Base-by-base conservation (phyloP, 495 filamentous ascomycete species). In the Neurospora sp. region DNA sequence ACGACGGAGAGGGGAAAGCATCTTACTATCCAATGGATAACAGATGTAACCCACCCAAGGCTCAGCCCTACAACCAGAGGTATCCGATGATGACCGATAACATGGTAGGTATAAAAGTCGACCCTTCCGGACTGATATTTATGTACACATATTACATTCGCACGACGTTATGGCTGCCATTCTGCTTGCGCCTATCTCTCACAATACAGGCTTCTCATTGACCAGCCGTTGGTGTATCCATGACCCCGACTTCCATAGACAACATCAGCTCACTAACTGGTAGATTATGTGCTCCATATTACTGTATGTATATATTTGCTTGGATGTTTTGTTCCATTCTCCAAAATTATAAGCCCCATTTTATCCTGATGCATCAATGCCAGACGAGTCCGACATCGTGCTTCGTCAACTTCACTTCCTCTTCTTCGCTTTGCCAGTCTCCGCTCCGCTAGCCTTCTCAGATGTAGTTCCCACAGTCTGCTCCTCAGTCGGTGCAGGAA, bases 381-480 rank as follows among this genome's bases (percentile, higher is more conserved):
- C 27, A 6, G 14, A 62, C 54, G 2, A 31, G 54, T 62, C 54
- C 5, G 27, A 31, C 14, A 66, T 35, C 54, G 54, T 35, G 27
- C 54, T 66, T 1, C 54, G 1, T 66, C 31, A 66, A 5, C 5
- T 69, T 76, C 70, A 88, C 77, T 83, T 87, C 73, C 87, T 84
- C 82, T 87, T 88, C 71, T 79, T 86, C 10, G 84, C 84, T 40
- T 78, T 79, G 37, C 83, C 83, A 5, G 80, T 81, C 70, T 84
- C 81, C 2, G 79, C 80, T 9, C 84, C 84, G n/a, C 78, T 85
- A 1, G 82, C 78, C 75, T 84, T 83, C 14, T 77, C 80, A 31
- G 77, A 73, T 20, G 73, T 75, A 5, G 69, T 75, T 48, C 79
- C 77, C 69, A 76, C 77, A 3, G 70, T 39, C 38, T 73, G 54